A percentile compares a stretch with the other conserved stretches of the same genome.
Conservation (phyloP, 345 rosid species). For the Adansonia digitata region DNA sequence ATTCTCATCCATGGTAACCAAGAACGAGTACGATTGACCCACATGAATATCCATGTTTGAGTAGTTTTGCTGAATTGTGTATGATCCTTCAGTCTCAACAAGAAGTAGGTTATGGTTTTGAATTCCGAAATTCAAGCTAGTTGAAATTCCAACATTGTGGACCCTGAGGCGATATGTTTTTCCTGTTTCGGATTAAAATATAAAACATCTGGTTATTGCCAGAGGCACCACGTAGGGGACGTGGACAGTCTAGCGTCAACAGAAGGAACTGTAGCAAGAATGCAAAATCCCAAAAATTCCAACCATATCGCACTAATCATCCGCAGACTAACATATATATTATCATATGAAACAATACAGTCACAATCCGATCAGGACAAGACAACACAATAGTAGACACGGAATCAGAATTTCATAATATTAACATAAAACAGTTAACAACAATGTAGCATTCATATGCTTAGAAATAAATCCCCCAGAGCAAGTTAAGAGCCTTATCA, state of each 20-base stretch:
- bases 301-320: not conserved
- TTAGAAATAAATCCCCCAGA: not conserved
- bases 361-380: not conserved
- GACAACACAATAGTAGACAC: not conserved
- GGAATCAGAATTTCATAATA: not conserved
- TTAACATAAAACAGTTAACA: not conserved
- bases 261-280: not conserved
- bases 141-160: constrained; percentile 80
- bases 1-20: constrained; percentile 87
- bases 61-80: constrained; percentile 77
- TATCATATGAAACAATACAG: not conserved
- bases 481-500: too few species aligned
- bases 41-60: constrained; percentile 86
- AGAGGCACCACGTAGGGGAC: constrained; percentile 1
- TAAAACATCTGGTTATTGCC: constrained; percentile 7
- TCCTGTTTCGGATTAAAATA: constrained; percentile 40
- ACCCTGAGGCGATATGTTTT: constrained; percentile 80
- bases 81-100: constrained; percentile 94
- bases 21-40: constrained; percentile 88
- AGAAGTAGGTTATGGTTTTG: constrained; percentile 84
- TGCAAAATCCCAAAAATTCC: not conserved
- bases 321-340: too few species aligned
- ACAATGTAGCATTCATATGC: not conserved
- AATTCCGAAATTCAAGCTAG: constrained; percentile 86
- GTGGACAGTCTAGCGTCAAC: not conserved